These are phyloP conservation scores for Alisma plantagoaquatica DNA, from an alignment of 106 monocot genomes.

Conservation along the genomic window DNA sequence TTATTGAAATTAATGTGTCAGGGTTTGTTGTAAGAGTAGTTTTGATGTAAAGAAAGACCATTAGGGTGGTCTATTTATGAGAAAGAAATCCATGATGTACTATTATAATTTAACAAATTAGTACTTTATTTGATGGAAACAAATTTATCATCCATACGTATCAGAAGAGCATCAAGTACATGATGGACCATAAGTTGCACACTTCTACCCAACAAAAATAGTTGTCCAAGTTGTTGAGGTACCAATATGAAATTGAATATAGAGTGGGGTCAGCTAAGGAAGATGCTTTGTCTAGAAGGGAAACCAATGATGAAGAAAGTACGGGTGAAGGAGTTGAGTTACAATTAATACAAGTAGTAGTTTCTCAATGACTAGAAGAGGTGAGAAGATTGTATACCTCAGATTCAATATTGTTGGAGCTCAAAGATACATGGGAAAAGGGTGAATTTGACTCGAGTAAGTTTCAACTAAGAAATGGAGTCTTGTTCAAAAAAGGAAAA, in stretches of 20 bases:
- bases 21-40: not conserved
- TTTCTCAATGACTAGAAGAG: too few relatives aligned
- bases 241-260: slow-evolving; percentile 2
- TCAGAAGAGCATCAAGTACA: not conserved
- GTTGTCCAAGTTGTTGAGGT: not conserved
- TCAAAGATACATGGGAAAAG: too few relatives aligned
- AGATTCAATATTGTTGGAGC: too few relatives aligned
- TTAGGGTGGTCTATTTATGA: not conserved
- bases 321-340: too few relatives aligned
- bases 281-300: not conserved
- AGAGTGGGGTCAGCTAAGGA: not conserved
- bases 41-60: not conserved
- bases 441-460: too few relatives aligned
- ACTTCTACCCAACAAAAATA: not conserved
- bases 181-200: not conserved
- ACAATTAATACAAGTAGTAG: too few relatives aligned
- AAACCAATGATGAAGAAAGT: not conserved
- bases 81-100: not conserved
- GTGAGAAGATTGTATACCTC: too few relatives aligned
- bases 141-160: not conserved
- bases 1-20: slow-evolving; percentile 2
- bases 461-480: too few relatives aligned
- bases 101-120: not conserved
- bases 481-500: too few relatives aligned
- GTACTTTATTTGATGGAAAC: not conserved